Percentiles rank a stretch among this genome's conserved stretches.
phyloP scores from a whole-genome alignment of 2,329 filamentous ascomycete genomes.

The Anthostomella pinea region DNA sequence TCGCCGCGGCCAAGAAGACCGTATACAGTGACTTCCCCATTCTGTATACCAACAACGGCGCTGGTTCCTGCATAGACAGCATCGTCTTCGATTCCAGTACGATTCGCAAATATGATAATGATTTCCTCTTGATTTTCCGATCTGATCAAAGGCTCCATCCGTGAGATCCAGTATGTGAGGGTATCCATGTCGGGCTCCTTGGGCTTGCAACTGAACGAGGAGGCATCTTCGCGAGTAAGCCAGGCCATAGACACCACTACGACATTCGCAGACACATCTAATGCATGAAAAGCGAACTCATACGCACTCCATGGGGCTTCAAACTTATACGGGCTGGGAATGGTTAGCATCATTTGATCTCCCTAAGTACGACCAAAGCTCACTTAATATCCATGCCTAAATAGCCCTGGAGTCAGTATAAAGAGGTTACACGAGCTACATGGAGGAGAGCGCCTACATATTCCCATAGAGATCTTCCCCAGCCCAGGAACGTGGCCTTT shows the following conservation, averaged over 20 bases:
- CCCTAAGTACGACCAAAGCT: constrained; percentile 12
- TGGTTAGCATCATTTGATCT: constrained; percentile 17
- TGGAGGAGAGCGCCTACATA: constrained; percentile 43
- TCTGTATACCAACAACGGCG: constrained; percentile 63
- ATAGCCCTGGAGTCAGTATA: constrained; percentile 14
- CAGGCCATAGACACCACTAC: constrained; percentile 77
- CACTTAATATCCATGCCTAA: constrained; percentile 62
- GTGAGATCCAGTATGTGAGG: constrained; percentile 70
- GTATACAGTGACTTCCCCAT: constrained; percentile 65
- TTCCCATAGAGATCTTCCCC: constrained; percentile 55
- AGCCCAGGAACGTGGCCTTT: constrained; percentile 43
- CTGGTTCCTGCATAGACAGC: constrained; percentile 73
- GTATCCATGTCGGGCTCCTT: constrained; percentile 69
- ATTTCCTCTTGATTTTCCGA: constrained; percentile 53
- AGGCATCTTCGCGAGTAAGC: constrained; percentile 58
- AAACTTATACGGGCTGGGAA: constrained; percentile 46
- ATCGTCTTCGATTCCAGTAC: constrained; percentile 63
- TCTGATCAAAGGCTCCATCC: constrained; percentile 64
- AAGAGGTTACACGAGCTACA: constrained; percentile 3
- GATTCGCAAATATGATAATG: constrained; percentile 69
- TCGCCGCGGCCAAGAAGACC: constrained; percentile 69
- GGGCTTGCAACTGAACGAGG: constrained; percentile 43
- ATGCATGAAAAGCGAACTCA: constrained; percentile 55
- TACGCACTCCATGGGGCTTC: constrained; percentile 48
- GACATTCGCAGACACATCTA: constrained; percentile 55